These are phyloP conservation scores for Talaromyces thailandensis DNA, from an alignment of 495 filamentous ascomycete genomes.

Conservation along the genomic window DNA sequence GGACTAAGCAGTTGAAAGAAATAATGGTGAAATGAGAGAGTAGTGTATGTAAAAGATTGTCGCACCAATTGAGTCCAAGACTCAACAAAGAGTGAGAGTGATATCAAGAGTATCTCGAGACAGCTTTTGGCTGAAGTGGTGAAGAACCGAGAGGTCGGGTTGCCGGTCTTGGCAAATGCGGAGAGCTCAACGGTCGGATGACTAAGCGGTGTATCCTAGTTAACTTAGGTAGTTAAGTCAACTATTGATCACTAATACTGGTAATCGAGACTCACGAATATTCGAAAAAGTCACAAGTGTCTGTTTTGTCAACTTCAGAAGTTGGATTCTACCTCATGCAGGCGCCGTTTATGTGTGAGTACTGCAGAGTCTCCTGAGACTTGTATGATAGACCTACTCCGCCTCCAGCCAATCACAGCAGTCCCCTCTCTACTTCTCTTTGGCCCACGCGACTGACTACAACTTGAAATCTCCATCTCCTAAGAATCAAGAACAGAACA, in stretches of 20 bases:
- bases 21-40: background rate
- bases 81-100: background rate
- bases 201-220: background rate
- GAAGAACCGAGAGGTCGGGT: background rate
- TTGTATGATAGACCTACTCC: background rate
- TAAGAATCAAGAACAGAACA: background rate
- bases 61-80: background rate
- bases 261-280: background rate
- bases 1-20: background rate
- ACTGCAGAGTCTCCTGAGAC: background rate
- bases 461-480: background rate
- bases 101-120: background rate
- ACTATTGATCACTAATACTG: too few species aligned
- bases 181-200: background rate
- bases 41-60: background rate
- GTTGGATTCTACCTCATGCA: background rate
- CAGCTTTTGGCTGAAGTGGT: background rate
- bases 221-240: too few species aligned
- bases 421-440: background rate
- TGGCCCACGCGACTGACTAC: background rate
- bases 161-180: conserved; percentile 3
- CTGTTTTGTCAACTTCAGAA: background rate
- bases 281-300: background rate
- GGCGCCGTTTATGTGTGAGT: background rate
- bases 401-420: background rate